A percentile compares a stretch with the other conserved stretches of the same genome.
phyloP scores from a whole-genome alignment of 805 yeast species.

The Lachancea lanzarotensis region DNA sequence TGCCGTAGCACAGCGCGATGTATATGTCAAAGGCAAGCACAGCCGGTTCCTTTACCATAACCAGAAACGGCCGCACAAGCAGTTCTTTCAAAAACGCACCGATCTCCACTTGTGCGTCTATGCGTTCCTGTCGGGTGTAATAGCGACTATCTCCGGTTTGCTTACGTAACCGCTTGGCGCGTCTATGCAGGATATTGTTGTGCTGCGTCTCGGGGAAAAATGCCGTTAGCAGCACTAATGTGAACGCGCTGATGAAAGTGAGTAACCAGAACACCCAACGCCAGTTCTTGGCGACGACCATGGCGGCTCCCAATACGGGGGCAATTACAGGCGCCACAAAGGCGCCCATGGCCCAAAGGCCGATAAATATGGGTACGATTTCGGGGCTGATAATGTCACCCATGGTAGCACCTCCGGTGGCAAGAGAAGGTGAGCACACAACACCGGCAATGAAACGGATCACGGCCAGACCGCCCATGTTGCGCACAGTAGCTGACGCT shows the following conservation, averaged over 20 bases:
- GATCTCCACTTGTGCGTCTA: conserved; percentile 22
- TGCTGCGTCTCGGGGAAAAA: conserved; percentile 46
- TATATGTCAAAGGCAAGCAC: conserved; percentile 48
- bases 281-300: conserved; percentile 44
- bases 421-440: conserved; percentile 49
- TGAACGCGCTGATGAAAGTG: conserved; percentile 36
- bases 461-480: conserved; percentile 45
- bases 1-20: conserved; percentile 46
- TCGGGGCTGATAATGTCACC: conserved; percentile 43
- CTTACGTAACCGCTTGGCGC: conserved; percentile 43
- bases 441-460: conserved; percentile 50
- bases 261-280: conserved; percentile 52
- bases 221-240: conserved; percentile 34
- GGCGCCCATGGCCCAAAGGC: conserved; percentile 48
- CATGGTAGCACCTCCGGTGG: conserved; percentile 54
- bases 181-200: conserved; percentile 40
- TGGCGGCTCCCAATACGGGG: conserved; percentile 50
- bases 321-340: conserved; percentile 51
- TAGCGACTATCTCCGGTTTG: conserved; percentile 44
- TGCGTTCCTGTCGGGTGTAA: conserved; percentile 36
- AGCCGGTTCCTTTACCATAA: conserved; percentile 48
- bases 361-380: conserved; percentile 41
- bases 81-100: conserved; percentile 27
- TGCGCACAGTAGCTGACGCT: conserved; percentile 46
- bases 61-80: conserved; percentile 44